Evolutionary conservation across 2,329 filamentous ascomycete genomes (phyloP).

Genomic region (Alternaria gansuensis): DNA sequence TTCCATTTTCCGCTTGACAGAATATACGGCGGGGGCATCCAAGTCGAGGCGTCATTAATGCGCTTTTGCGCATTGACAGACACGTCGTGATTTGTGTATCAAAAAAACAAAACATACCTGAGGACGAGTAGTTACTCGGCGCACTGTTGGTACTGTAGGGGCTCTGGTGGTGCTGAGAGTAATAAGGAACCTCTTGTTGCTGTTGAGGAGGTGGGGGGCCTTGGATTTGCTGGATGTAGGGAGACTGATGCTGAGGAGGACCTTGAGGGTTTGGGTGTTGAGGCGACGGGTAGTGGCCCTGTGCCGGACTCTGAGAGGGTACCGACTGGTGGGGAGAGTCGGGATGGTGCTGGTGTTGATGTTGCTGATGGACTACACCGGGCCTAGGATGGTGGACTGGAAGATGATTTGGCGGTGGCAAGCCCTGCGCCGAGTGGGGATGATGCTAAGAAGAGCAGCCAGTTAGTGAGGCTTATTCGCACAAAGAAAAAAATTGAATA

Average conservation of each 20-base stretch:
- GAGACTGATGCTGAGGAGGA: slow-evolving; percentile 60
- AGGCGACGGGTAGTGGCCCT: slow-evolving; percentile 71
- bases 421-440: slow-evolving; percentile 78
- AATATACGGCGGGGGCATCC: slow-evolving; percentile 13
- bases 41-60: slow-evolving; percentile 22
- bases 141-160: slow-evolving; percentile 85
- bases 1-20: slow-evolving; percentile 16
- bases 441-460: slow-evolving; percentile 68
- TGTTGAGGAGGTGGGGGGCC: slow-evolving; percentile 68
- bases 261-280: slow-evolving; percentile 69
- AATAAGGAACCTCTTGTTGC: slow-evolving; percentile 74
- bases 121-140: slow-evolving; percentile 84
- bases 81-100: slow-evolving; percentile 12
- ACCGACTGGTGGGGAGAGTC: slow-evolving; percentile 70
- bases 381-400: slow-evolving; percentile 73
- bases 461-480: slow-evolving; percentile 44
- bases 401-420: slow-evolving; percentile 67
- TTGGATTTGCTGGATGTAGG: slow-evolving; percentile 74
- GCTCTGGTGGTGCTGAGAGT: slow-evolving; percentile 82
- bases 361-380: slow-evolving; percentile 67
- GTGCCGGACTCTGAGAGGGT: slow-evolving; percentile 64
- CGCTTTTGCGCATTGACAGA: slow-evolving; percentile 22
- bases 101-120: slow-evolving; percentile 53
- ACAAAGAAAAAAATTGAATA: slow-evolving; percentile 28
- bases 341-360: slow-evolving; percentile 61